These are phyloP conservation scores for Gaultheria prostrata DNA, from an alignment of 148 eudicot genomes.

Conservation along the genomic window DNA sequence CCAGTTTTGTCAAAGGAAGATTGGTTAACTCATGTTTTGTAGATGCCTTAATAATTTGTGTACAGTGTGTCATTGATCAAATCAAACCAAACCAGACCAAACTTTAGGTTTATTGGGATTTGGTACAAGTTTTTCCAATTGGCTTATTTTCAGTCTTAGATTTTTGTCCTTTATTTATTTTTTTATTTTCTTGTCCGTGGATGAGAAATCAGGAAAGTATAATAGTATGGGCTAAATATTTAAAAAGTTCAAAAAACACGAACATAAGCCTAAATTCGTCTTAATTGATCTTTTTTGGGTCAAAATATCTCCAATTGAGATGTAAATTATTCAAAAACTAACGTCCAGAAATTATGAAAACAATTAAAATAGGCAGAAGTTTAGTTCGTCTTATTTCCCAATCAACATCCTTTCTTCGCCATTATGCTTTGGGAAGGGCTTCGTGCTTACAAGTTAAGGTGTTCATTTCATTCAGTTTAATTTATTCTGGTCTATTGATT, in stretches of 20 bases:
- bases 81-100: no score
- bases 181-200: not conserved
- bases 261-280: not conserved
- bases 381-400: not conserved
- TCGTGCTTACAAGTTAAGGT: not conserved
- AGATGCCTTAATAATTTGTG: not conserved
- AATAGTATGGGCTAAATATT: not conserved
- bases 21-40: not conserved
- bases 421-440: constrained; percentile 2
- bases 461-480: not conserved
- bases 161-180: not conserved
- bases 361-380: not conserved
- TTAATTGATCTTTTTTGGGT: not conserved
- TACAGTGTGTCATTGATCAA: not conserved
- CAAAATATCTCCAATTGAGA: not conserved
- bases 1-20: not conserved
- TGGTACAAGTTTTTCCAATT: no score
- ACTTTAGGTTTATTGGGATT: no score
- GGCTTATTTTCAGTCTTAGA: not conserved
- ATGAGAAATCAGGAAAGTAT: not conserved
- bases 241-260: not conserved
- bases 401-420: not conserved
- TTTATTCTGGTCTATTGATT: constrained; percentile 3
- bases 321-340: not conserved
- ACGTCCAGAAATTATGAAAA: not conserved